Evolutionary conservation across 768 basidiomycete genomes (phyloP).

Genomic region (Botryobasidium botryosum): DNA sequence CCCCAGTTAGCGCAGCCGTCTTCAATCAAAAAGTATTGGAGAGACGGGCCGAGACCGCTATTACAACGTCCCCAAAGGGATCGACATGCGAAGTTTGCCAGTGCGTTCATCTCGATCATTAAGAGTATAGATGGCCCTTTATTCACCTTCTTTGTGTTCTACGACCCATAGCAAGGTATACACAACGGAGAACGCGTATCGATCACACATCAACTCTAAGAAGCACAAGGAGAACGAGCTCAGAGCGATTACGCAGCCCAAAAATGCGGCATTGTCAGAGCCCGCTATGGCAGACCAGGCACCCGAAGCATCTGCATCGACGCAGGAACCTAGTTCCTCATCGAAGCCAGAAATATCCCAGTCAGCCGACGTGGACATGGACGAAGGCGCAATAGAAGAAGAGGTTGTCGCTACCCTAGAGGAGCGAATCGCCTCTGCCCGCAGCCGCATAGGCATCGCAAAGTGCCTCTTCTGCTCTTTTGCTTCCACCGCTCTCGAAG

Average conservation of each 20-base stretch:
- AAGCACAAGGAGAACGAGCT: constrained; percentile 71
- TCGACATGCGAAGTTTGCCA: constrained; percentile 65
- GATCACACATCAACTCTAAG: constrained; percentile 74
- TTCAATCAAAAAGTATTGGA: constrained; percentile 87
- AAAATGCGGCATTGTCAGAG: constrained; percentile 8
- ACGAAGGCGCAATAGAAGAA: constrained; percentile 12
- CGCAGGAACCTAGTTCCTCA: not conserved
- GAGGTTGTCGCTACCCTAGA: constrained; percentile 29
- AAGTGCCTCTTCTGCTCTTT: constrained; percentile 78
- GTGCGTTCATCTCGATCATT: constrained; percentile 29
- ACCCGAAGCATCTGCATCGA: not conserved
- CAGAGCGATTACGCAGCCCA: constrained; percentile 25
- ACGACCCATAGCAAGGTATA: constrained; percentile 61
- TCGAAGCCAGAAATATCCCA: not conserved
- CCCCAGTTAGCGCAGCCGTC: constrained; percentile 55
- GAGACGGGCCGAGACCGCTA: constrained; percentile 54
- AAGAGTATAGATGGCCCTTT: not conserved
- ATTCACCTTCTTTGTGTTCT: not conserved
- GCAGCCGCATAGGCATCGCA: constrained; percentile 38
- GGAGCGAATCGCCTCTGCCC: constrained; percentile 55
- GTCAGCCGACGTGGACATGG: not conserved
- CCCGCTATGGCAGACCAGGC: not conserved
- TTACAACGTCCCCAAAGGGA: constrained; percentile 41
- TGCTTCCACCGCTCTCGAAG: constrained; percentile 33
- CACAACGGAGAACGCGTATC: constrained; percentile 75